Percentiles rank a stretch among this genome's conserved stretches.
These are phyloP conservation scores for Gloeostereum incarnatum DNA, from an alignment of 768 basidiomycete genomes.

Conservation along the genomic window DNA sequence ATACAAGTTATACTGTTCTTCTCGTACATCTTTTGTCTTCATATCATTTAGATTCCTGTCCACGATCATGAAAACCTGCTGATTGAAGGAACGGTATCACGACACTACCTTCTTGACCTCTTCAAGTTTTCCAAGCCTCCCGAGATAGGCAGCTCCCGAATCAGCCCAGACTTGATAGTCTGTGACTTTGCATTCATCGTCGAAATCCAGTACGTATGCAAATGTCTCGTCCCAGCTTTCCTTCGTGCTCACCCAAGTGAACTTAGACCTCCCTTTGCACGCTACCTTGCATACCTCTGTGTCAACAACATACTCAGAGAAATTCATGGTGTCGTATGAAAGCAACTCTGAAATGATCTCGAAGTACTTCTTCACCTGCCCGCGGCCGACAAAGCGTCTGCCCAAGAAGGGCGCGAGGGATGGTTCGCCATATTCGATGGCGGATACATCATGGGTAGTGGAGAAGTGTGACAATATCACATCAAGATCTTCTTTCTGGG, in stretches of 20 bases:
- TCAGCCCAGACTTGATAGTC: slow-evolving; percentile 65
- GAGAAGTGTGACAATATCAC: slow-evolving; percentile 44
- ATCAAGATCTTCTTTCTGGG: slow-evolving; percentile 29
- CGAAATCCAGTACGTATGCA: slow-evolving; percentile 51
- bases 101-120: slow-evolving; percentile 15
- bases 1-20: too few relatives aligned
- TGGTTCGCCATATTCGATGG: slow-evolving; percentile 45
- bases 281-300: slow-evolving; percentile 37
- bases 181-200: slow-evolving; percentile 42
- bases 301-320: slow-evolving; percentile 50
- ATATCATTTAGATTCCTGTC: too few relatives aligned
- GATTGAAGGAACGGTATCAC: slow-evolving; percentile 1
- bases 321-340: slow-evolving; percentile 40
- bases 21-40: too few relatives aligned
- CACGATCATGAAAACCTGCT: too few relatives aligned
- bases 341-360: slow-evolving; percentile 33
- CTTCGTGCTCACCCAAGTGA: slow-evolving; percentile 44
- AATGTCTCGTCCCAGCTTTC: slow-evolving; percentile 59
- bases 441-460: slow-evolving; percentile 27
- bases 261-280: slow-evolving; percentile 42
- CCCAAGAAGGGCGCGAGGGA: slow-evolving; percentile 55
- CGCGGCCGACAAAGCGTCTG: slow-evolving; percentile 31
- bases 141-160: slow-evolving; percentile 55
- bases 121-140: slow-evolving; percentile 36
- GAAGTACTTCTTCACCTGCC: slow-evolving; percentile 41